A percentile compares a stretch with the other conserved stretches of the same genome.
Evolutionary conservation across 768 basidiomycete species (phyloP).

Genomic region (Cystofilobasidium macerans): DNA sequence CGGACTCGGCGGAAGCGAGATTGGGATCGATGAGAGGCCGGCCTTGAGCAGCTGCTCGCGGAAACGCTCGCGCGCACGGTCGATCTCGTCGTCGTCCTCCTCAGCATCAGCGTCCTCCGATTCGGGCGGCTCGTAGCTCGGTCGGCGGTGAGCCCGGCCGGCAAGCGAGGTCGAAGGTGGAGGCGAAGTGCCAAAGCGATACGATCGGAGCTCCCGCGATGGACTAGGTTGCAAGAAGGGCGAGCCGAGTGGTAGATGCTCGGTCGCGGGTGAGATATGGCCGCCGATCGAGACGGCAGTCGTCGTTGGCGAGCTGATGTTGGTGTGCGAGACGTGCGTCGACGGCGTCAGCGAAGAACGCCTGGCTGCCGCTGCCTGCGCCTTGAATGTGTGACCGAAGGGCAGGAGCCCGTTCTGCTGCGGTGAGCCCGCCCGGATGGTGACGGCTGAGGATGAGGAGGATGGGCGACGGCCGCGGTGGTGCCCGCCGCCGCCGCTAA

Average conservation of each 20-base stretch:
- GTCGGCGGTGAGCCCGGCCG: neutral
- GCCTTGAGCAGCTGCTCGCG: slow-evolving; percentile 17
- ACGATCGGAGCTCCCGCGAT: slow-evolving; percentile 12
- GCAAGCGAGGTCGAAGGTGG: neutral
- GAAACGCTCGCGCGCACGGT: slow-evolving; percentile 21
- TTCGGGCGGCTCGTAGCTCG: slow-evolving; percentile 13
- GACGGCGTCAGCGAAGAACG: slow-evolving; percentile 16
- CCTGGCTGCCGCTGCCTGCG: neutral
- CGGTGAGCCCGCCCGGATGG: slow-evolving; percentile 6
- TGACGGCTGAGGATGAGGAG: slow-evolving; percentile 19
- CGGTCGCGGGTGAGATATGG: neutral
- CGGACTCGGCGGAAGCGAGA: slow-evolving; percentile 7
- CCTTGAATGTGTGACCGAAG: slow-evolving; percentile 15
- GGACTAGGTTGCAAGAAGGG: neutral
- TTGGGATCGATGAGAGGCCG: slow-evolving; percentile 19
- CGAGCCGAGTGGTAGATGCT: neutral
- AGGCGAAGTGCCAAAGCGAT: slow-evolving; percentile 15
- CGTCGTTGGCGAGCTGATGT: slow-evolving; percentile 4
- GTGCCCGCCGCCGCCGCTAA: no score
- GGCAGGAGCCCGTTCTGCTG: slow-evolving; percentile 8
- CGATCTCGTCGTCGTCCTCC: slow-evolving; percentile 10
- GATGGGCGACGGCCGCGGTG: slow-evolving; percentile 18
- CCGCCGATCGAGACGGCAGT: slow-evolving; percentile 8
- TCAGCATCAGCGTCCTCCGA: neutral
- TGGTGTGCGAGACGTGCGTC: neutral